Evolutionary conservation across 164 flowering plant species (phyloP).

Genomic region (Vitis rupestris): DNA sequence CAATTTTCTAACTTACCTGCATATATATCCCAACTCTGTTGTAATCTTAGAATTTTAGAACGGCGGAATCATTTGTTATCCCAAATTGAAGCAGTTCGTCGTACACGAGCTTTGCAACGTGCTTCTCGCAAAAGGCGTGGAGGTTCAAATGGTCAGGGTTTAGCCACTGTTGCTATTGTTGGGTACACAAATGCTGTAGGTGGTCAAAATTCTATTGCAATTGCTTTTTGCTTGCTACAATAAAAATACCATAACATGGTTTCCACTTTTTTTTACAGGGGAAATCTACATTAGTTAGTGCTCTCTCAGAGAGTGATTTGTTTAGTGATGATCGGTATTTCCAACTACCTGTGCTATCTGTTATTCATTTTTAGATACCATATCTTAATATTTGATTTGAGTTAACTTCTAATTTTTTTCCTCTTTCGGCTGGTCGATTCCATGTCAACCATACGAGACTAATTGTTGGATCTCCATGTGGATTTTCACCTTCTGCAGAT

Average conservation of each 20-base stretch:
- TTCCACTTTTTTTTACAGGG: conserved; percentile 48
- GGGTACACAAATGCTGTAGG: conserved; percentile 99
- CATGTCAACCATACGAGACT: not conserved
- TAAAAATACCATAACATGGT: not conserved
- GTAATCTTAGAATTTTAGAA: conserved; percentile 60
- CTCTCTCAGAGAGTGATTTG: conserved; percentile 70
- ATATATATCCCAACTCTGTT: not conserved
- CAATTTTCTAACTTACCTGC: not conserved
- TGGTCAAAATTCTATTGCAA: conserved; percentile 10
- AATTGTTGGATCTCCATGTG: not conserved
- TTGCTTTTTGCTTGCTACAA: not conserved
- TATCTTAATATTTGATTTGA: not conserved
- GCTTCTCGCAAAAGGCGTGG: conserved; percentile 84
- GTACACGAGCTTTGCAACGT: conserved; percentile 91
- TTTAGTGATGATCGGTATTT: conserved; percentile 81
- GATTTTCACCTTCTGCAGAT: conserved; percentile 42
- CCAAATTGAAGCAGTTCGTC: conserved; percentile 85
- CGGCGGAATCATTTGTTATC: conserved; percentile 54
- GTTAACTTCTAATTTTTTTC: not conserved
- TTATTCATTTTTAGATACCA: not conserved
- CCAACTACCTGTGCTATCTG: not conserved
- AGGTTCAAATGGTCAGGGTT: conserved; percentile 52
- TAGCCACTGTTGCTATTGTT: conserved; percentile 89
- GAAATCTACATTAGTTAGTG: conserved; percentile 84
- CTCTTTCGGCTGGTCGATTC: conserved; percentile 1